Evolutionary conservation across 2,329 filamentous ascomycete genomes (phyloP).

Genomic region (Epichloe baconii): DNA sequence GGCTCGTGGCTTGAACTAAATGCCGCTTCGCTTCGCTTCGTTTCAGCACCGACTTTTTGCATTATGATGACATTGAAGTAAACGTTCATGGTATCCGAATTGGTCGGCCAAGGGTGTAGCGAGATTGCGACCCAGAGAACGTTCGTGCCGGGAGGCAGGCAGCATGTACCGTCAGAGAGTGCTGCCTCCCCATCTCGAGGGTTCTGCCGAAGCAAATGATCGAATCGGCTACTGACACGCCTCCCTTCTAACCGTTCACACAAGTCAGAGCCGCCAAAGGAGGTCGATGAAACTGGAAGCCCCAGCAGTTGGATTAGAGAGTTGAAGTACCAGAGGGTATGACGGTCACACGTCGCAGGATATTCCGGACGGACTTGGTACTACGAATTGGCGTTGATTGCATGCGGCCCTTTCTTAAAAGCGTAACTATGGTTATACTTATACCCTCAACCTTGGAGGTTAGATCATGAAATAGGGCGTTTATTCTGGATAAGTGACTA

Average conservation of each 20-base stretch:
- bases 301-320: background rate
- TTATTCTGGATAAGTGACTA: background rate
- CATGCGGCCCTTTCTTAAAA: background rate
- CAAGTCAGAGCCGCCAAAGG: background rate
- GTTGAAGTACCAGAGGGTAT: background rate
- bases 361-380: background rate
- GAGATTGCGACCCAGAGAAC: background rate
- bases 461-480: background rate
- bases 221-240: background rate
- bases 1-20: background rate
- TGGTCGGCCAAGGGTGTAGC: background rate
- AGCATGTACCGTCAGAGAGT: background rate
- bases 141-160: background rate
- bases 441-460: background rate
- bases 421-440: background rate
- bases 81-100: background rate
- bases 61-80: background rate
- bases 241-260: background rate
- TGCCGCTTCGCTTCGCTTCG: background rate
- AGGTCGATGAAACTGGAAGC: background rate
- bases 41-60: background rate
- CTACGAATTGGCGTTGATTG: background rate
- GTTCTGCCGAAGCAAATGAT: background rate
- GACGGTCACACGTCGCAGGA: background rate
- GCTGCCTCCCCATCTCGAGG: background rate